Percentiles rank a stretch among this genome's conserved stretches.
Evolutionary conservation across 208 protist genomes (phyloP).

Genomic region (Wallacemonas sp.): DNA sequence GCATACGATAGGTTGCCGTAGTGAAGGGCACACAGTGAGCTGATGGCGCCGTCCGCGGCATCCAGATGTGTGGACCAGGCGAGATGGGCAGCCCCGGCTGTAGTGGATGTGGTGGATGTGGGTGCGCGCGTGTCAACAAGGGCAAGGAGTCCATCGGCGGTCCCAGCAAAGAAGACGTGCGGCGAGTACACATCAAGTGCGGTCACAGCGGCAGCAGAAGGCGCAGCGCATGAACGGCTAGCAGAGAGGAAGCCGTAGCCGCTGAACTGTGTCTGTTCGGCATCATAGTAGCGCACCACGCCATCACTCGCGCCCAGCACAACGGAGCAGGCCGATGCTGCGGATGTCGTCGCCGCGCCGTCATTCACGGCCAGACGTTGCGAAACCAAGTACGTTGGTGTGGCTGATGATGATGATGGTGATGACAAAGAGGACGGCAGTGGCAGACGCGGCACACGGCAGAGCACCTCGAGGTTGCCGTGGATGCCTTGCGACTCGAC

Average conservation of each 20-base stretch:
- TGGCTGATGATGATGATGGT: neutral
- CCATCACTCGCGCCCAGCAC: slow-evolving; percentile 56
- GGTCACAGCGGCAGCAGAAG: slow-evolving; percentile 34
- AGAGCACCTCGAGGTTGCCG: slow-evolving; percentile 26
- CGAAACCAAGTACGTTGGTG: slow-evolving; percentile 23
- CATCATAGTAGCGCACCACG: slow-evolving; percentile 21
- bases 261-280: slow-evolving; percentile 23
- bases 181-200: slow-evolving; percentile 26
- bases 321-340: slow-evolving; percentile 15
- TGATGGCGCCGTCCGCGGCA: neutral
- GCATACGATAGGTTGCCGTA: slow-evolving; percentile 21
- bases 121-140: slow-evolving; percentile 20
- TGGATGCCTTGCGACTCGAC: neutral
- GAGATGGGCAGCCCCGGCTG: neutral
- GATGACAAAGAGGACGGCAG: neutral
- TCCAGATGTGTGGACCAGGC: slow-evolving; percentile 11
- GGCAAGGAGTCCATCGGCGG: slow-evolving; percentile 32
- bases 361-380: slow-evolving; percentile 22
- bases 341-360: neutral
- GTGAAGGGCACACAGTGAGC: slow-evolving; percentile 31
- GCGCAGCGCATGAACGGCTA: neutral
- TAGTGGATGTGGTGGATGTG: neutral
- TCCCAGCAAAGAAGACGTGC: slow-evolving; percentile 38
- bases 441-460: slow-evolving; percentile 20
- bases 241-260: too few species aligned